phyloP scores from a whole-genome alignment of 1,284 basidiomycete species.

The Malassezia furfur region DNA sequence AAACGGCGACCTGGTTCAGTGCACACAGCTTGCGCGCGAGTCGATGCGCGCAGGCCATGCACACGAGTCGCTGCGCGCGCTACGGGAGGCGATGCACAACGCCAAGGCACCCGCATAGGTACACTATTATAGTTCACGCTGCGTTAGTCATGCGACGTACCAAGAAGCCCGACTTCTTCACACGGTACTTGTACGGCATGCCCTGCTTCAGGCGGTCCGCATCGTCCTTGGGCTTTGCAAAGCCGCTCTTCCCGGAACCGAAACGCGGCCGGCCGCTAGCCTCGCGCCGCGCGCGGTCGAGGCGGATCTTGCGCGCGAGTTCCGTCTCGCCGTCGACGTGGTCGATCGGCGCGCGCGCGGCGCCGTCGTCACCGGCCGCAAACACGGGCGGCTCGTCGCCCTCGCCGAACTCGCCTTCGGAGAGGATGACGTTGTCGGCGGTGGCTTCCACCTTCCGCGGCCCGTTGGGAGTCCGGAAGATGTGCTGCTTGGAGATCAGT shows the following conservation, averaged over 20 bases:
- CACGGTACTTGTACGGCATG: slow-evolving; percentile 35
- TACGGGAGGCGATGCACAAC: slow-evolving; percentile 11
- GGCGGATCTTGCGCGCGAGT: slow-evolving; percentile 28
- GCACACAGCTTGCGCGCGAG: slow-evolving; percentile 11
- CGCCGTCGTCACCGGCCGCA: slow-evolving; percentile 11
- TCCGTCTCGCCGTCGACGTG: slow-evolving; percentile 39
- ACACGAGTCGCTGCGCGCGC: neutral
- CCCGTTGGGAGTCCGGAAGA: slow-evolving; percentile 43
- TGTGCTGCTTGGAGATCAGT: slow-evolving; percentile 36
- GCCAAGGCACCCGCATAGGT: neutral
- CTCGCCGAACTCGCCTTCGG: slow-evolving; percentile 31
- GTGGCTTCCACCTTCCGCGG: slow-evolving; percentile 35
- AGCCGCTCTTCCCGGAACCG: slow-evolving; percentile 31
- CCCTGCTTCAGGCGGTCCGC: slow-evolving; percentile 35
- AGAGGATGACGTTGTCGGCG: slow-evolving; percentile 27
- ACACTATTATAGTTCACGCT: neutral
- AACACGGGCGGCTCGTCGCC: slow-evolving; percentile 26
- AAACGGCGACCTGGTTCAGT: slow-evolving; percentile 1
- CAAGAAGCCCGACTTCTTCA: slow-evolving; percentile 20
- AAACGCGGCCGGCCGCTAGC: slow-evolving; percentile 30
- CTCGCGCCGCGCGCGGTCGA: slow-evolving; percentile 31
- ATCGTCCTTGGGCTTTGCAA: slow-evolving; percentile 35
- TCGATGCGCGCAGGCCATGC: slow-evolving; percentile 6
- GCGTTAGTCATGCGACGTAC: neutral
- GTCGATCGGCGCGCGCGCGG: slow-evolving; percentile 20